Evolutionary conservation across 2,329 filamentous ascomycete genomes (phyloP).

Genomic region (Calycina marina): DNA sequence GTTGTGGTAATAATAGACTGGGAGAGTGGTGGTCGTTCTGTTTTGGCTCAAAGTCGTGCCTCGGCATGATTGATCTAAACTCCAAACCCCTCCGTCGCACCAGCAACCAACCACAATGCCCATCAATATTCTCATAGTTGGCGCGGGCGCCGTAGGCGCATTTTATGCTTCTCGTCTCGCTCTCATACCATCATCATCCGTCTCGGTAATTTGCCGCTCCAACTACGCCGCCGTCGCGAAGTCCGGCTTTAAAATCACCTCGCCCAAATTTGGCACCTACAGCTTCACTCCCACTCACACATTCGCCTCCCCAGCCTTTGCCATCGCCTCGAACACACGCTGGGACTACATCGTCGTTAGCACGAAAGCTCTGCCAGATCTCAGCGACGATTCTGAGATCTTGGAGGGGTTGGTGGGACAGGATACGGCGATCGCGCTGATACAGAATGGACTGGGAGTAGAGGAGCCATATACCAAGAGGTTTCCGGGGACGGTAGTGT

Average conservation of each 20-base stretch:
- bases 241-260: conserved; percentile 48
- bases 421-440: conserved; percentile 16
- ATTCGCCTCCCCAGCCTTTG: conserved; percentile 41
- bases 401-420: conserved; percentile 15
- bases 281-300: conserved; percentile 44
- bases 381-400: conserved; percentile 18
- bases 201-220: conserved; percentile 59
- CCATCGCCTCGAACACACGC: conserved; percentile 15
- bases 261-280: conserved; percentile 53
- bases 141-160: conserved; percentile 56
- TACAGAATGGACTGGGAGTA: conserved; percentile 22
- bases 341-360: conserved; percentile 28
- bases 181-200: conserved; percentile 35
- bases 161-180: conserved; percentile 59
- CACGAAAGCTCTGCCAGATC: conserved; percentile 22
- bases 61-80: too few relatives aligned
- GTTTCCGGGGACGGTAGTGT: conserved; percentile 44
- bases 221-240: conserved; percentile 52
- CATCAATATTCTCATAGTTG: conserved; percentile 42
- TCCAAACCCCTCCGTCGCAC: too few relatives aligned
- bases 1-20: too few relatives aligned
- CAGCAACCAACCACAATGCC: conserved; percentile 12
- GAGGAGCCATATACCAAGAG: conserved; percentile 43
- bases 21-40: too few relatives aligned
- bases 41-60: too few relatives aligned